phyloP scores from a whole-genome alignment of 2,329 filamentous ascomycete genomes.

The Knoxdaviesia proteae region DNA sequence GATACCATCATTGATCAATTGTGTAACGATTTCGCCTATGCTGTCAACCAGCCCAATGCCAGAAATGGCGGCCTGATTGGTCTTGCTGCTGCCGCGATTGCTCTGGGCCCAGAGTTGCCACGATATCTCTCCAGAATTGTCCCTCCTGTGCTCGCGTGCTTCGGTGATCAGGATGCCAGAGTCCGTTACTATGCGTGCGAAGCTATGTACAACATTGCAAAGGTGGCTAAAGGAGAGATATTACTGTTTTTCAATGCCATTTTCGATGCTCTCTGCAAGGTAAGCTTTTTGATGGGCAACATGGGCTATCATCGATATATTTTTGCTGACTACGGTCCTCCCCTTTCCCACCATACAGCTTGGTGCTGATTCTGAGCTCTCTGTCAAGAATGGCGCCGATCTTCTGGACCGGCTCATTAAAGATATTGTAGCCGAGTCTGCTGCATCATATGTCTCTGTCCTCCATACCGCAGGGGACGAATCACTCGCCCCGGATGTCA shows the following conservation, averaged over 20 bases:
- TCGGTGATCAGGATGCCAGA: conserved; percentile 91
- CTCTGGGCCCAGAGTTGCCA: conserved; percentile 78
- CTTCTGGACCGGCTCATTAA: conserved; percentile 86
- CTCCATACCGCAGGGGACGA: conserved; percentile 16
- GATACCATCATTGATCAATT: conserved; percentile 83
- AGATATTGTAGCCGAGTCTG: conserved; percentile 88
- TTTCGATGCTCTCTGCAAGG: conserved; percentile 93
- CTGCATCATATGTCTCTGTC: conserved; percentile 82
- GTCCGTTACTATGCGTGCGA: conserved; percentile 97
- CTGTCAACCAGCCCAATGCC: conserved; percentile 88
- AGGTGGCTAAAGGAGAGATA: conserved; percentile 95
- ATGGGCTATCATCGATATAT: not conserved
- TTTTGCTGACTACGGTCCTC: not conserved
- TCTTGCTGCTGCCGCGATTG: conserved; percentile 85
- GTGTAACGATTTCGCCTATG: conserved; percentile 94
- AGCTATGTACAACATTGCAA: conserved; percentile 99
- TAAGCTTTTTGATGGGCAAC: conserved; percentile 14
- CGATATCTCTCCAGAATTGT: conserved; percentile 86
- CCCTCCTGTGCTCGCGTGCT: conserved; percentile 88
- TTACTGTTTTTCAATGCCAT: conserved; percentile 96
- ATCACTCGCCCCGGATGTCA: conserved; percentile 22
- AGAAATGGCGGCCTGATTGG: conserved; percentile 93
- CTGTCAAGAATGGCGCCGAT: conserved; percentile 95
- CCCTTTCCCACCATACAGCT: conserved; percentile 33
- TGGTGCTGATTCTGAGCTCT: conserved; percentile 85